Evolutionary conservation across 768 basidiomycete species (phyloP).

Genomic region (Strobilomyces dryophilus): DNA sequence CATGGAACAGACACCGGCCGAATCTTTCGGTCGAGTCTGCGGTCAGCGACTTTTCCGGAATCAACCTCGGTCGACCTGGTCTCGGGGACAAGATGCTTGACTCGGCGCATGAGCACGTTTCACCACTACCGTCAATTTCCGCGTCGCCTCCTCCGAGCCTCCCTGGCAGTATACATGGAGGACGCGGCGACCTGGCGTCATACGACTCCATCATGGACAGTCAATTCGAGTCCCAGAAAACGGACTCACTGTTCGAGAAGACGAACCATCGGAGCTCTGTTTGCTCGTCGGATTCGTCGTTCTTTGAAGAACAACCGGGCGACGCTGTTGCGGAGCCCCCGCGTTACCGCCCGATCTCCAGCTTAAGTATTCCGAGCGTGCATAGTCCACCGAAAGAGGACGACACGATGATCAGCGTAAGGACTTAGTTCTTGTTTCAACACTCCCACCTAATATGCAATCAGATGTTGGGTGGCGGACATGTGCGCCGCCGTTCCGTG

Average conservation of each 20-base stretch:
- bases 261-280: constrained; percentile 48
- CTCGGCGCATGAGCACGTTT: constrained; percentile 45
- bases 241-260: constrained; percentile 62
- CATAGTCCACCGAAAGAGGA: constrained; percentile 61
- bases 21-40: constrained; percentile 63
- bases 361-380: constrained; percentile 46
- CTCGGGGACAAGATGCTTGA: constrained; percentile 89
- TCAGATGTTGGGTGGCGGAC: constrained; percentile 79
- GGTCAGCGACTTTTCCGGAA: constrained; percentile 57
- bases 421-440: constrained; percentile 17
- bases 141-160: constrained; percentile 57
- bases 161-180: constrained; percentile 14
- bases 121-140: constrained; percentile 58
- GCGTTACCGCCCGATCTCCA: constrained; percentile 63
- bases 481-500: constrained; percentile 63
- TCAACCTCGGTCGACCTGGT: constrained; percentile 63
- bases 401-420: constrained; percentile 78
- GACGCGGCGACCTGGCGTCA: constrained; percentile 35
- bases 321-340: constrained; percentile 37
- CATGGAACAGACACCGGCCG: constrained; percentile 56
- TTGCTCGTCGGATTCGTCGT: constrained; percentile 55
- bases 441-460: not conserved
- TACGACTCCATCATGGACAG: constrained; percentile 69
- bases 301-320: constrained; percentile 44
- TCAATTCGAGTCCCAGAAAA: constrained; percentile 35